These are phyloP conservation scores for Prinsepia uniflora DNA, from an alignment of 306 rosid species.

Conservation along the genomic window DNA sequence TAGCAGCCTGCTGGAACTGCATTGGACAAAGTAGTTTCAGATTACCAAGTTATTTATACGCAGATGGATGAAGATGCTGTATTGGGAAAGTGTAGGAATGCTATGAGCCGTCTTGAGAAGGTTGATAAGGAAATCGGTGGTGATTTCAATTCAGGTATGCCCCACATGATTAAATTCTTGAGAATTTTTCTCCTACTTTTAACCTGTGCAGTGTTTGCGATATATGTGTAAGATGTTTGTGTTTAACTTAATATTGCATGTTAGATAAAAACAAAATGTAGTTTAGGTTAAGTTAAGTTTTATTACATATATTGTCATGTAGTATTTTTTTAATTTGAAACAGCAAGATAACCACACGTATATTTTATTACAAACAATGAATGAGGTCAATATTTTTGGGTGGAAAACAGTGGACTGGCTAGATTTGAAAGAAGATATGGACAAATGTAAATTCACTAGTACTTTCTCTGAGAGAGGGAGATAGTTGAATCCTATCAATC, in stretches of 20 bases:
- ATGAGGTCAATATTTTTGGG: not conserved
- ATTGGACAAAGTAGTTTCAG: conserved; percentile 79
- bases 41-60: conserved; percentile 61
- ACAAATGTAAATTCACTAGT: too few species aligned
- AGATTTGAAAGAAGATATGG: not conserved
- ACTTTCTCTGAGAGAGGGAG: too few species aligned
- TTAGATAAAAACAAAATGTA: not conserved
- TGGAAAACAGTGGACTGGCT: not conserved
- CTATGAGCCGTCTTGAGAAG: conserved; percentile 73
- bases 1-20: conserved; percentile 64
- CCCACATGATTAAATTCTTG: conserved; percentile 6
- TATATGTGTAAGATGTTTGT: not conserved
- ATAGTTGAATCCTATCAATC: too few species aligned
- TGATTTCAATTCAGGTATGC: conserved; percentile 64
- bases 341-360: too few species aligned
- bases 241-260: not conserved
- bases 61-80: conserved; percentile 74
- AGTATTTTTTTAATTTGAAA: too few species aligned
- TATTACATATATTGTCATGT: not conserved
- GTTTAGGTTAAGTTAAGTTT: not conserved
- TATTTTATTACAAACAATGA: too few species aligned
- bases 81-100: conserved; percentile 78
- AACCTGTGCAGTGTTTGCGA: conserved; percentile 5
- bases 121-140: conserved; percentile 64
- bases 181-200: conserved; percentile 18